phyloP scores from a whole-genome alignment of 1,284 basidiomycete genomes.

The Salmacisia buchloeana region DNA sequence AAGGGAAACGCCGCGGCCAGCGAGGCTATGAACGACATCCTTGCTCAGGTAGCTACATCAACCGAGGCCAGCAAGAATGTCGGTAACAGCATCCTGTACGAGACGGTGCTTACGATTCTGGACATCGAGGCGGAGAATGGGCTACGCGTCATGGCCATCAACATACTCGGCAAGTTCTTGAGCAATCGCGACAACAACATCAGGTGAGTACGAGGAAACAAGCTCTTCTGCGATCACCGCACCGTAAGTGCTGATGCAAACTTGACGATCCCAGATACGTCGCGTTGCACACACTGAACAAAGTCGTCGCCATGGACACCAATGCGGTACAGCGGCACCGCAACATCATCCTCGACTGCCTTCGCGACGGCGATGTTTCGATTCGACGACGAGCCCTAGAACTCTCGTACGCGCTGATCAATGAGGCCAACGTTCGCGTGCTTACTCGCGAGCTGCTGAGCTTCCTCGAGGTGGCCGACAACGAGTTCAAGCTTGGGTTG shows the following conservation, averaged over 20 bases:
- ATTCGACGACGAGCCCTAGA: conserved; percentile 94
- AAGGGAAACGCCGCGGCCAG: conserved; percentile 78
- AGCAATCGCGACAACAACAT: conserved; percentile 99
- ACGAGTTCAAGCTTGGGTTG: conserved; percentile 96
- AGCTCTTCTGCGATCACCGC: neutral
- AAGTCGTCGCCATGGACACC: conserved; percentile 95
- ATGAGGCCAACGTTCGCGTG: conserved; percentile 87
- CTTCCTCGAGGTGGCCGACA: conserved; percentile 96
- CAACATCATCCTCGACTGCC: conserved; percentile 94
- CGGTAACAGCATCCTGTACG: conserved; percentile 95
- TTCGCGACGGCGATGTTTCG: conserved; percentile 97
- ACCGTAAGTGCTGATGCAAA: neutral
- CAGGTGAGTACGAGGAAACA: conserved; percentile 37
- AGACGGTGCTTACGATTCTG: conserved; percentile 93
- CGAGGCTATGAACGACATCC: conserved; percentile 96
- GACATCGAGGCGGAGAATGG: conserved; percentile 97
- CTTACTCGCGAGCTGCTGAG: conserved; percentile 87
- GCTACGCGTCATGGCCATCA: conserved; percentile 97
- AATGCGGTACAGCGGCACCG: conserved; percentile 97
- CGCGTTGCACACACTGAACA: conserved; percentile 95
- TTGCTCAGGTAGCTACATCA: conserved; percentile 97
- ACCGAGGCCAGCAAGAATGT: conserved; percentile 98
- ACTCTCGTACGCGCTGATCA: conserved; percentile 93
- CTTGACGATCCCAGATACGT: conserved; percentile 69
- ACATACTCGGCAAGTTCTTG: conserved; percentile 96